Base-by-base conservation (phyloP, 768 basidiomycete species). In the Pisolithus orientalis region DNA sequence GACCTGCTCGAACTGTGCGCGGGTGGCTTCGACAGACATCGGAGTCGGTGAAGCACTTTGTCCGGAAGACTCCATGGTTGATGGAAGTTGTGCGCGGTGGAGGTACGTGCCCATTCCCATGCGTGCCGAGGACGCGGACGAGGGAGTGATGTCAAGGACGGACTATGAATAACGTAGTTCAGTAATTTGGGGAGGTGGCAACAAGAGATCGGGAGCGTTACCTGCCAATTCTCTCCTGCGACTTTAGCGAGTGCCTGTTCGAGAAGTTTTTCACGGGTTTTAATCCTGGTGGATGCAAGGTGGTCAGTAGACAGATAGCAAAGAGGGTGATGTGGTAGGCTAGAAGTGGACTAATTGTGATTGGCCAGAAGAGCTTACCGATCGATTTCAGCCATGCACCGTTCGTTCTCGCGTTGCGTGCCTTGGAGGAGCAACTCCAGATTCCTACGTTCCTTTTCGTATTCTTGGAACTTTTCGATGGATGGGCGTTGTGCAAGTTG, bases 161-260 rank as follows among this genome's bases (percentile, higher is more conserved):
- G 59, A 59, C 65, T 70, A 31, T 45, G 5, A 51, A 27, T n/a
- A 34, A 38, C 42, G 28, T 16, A 16, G 44, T 39, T 38, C n/a
- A 47, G 17, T 24, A 25, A 47, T 47, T 11, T 8, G 4, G n/a
- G 32, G 6, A 14, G 4, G 11, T 4, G 8, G 10, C 47, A 14
- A 5, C 32, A 10, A 27, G 32, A 13, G 17, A 60, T 10, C 10
- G 6, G 10, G 11, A 9, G 17, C 47, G 76, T 37, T 52, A 84
- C 87, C 80, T 90, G 86, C 90, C 90, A 92, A 61, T 90, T 85
- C 49, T 87, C 83, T 0, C 90, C 90, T 1, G 80, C 85, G 21
- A 90, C 67, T 55, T 79, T 83, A 5, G 80, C 72, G 13, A 93
- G 66, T 45, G 87, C 85, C 31, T 80, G 76, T 62, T 93, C 90